A percentile compares a stretch with the other conserved stretches of the same genome.
Evolutionary conservation across 1,139 yeast species (phyloP).

Genomic region (Kodamaea ohmeri): DNA sequence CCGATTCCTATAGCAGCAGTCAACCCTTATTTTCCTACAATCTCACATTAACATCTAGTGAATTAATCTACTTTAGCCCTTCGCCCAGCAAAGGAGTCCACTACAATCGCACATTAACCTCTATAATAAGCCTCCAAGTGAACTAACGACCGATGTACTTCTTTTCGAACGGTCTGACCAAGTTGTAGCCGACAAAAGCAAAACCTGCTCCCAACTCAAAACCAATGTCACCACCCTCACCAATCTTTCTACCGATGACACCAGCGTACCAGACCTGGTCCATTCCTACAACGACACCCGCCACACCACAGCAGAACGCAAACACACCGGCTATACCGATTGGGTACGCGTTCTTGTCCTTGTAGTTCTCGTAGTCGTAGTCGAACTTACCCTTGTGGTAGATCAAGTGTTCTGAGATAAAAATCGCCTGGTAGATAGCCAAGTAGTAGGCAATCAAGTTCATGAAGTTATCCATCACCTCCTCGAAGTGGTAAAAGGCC

Average conservation of each 20-base stretch:
- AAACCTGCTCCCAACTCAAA: constrained; percentile 75
- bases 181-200: constrained; percentile 61
- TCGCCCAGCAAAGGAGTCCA: neutral
- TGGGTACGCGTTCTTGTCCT: constrained; percentile 58
- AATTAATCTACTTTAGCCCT: neutral
- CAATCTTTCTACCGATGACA: constrained; percentile 59
- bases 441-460: constrained; percentile 87
- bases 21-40: too few species aligned
- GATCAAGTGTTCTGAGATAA: constrained; percentile 74
- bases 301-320: constrained; percentile 80
- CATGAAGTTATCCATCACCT: constrained; percentile 83
- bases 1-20: too few species aligned
- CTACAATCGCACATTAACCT: neutral
- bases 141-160: constrained; percentile 55
- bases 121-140: neutral
- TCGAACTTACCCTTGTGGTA: constrained; percentile 62
- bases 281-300: constrained; percentile 87
- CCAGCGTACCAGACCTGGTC: constrained; percentile 81
- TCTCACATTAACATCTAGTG: too few species aligned
- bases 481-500: constrained; percentile 70
- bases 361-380: constrained; percentile 64
- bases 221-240: constrained; percentile 85
- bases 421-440: constrained; percentile 76
- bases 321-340: constrained; percentile 73
- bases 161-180: constrained; percentile 66